phyloP scores from a whole-genome alignment of 345 rosid genomes.

The Moricandia arvensis region DNA sequence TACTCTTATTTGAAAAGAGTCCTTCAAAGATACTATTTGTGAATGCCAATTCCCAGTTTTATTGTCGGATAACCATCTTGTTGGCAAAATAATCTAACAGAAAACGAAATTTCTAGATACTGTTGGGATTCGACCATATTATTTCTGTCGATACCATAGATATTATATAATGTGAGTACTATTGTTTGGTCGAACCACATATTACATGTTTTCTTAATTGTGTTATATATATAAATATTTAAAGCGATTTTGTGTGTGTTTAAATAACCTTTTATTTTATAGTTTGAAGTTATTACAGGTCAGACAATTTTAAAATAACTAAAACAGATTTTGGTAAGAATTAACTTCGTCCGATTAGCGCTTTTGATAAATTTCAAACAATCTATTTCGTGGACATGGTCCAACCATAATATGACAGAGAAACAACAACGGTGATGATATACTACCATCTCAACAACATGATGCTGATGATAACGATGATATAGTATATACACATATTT shows the following conservation, averaged over 20 bases:
- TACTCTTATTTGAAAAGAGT: background rate
- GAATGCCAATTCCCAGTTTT: background rate
- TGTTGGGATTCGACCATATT: background rate
- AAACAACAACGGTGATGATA: slow-evolving; percentile 18
- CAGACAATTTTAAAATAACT: background rate
- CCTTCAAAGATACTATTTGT: background rate
- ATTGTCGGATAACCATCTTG: background rate
- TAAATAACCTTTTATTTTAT: background rate
- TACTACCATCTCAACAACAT: slow-evolving; percentile 17
- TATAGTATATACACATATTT: slow-evolving; percentile 6
- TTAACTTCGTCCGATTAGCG: background rate
- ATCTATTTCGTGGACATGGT: slow-evolving; percentile 13
- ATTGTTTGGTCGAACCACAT: background rate
- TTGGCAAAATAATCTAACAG: background rate
- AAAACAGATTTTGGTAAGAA: background rate
- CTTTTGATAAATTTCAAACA: background rate
- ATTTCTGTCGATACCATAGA: background rate
- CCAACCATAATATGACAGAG: slow-evolving; percentile 26
- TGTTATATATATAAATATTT: background rate
- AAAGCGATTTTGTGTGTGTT: background rate
- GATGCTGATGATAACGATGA: slow-evolving; percentile 25
- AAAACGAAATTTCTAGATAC: background rate
- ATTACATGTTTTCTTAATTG: background rate
- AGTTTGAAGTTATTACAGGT: background rate
- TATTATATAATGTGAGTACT: background rate